Conservation (phyloP, 2,329 filamentous ascomycete species). For the Penicillium sumatraense region DNA sequence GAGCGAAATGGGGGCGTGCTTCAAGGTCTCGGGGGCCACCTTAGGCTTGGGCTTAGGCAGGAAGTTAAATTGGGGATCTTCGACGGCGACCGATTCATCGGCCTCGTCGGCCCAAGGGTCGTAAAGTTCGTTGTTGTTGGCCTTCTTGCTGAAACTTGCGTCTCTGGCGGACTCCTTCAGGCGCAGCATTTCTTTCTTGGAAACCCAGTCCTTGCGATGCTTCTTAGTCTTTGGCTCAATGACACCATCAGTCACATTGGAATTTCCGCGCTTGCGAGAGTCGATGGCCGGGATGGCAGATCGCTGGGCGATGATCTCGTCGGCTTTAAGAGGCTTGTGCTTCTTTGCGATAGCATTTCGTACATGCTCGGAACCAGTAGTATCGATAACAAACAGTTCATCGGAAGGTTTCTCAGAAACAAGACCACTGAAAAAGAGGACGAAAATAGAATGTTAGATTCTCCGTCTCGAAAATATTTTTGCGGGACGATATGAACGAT, state of each 20-base stretch:
- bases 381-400: slow-evolving; percentile 85
- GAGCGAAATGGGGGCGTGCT: slow-evolving; percentile 77
- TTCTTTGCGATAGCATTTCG: slow-evolving; percentile 67
- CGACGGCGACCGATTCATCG: slow-evolving; percentile 43
- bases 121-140: slow-evolving; percentile 64
- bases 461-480: no score
- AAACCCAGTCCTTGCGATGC: slow-evolving; percentile 77
- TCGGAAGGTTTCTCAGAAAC: slow-evolving; percentile 80
- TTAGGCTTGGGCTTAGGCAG: slow-evolving; percentile 68
- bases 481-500: no score
- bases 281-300: slow-evolving; percentile 81
- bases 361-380: slow-evolving; percentile 69
- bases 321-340: slow-evolving; percentile 81
- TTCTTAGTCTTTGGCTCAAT: slow-evolving; percentile 71
- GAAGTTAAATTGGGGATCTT: slow-evolving; percentile 65
- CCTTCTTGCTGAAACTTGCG: slow-evolving; percentile 52
- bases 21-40: slow-evolving; percentile 75
- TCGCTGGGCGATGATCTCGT: slow-evolving; percentile 86
- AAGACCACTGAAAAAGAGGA: slow-evolving; percentile 67
- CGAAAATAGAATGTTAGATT: slow-evolving; percentile 20
- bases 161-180: slow-evolving; percentile 81
- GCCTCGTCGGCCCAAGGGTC: slow-evolving; percentile 75
- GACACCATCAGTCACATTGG: slow-evolving; percentile 74
- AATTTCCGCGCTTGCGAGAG: slow-evolving; percentile 73
- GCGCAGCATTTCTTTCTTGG: slow-evolving; percentile 79